Evolutionary conservation across 108 stramenopile genomes (phyloP).

Genomic region (Cylindrotheca fusiformis): DNA sequence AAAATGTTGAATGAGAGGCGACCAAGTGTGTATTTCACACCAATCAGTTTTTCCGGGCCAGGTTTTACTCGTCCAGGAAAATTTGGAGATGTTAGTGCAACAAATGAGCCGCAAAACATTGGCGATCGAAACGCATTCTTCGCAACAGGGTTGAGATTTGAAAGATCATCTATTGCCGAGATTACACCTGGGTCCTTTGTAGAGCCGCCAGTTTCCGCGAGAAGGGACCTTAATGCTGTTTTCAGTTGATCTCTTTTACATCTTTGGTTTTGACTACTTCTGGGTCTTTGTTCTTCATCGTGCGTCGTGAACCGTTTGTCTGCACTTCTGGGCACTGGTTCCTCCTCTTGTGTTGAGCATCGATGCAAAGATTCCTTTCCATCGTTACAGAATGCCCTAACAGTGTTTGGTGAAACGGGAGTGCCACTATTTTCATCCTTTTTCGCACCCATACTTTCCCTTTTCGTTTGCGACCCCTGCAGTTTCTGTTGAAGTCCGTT

Average conservation of each 20-base stretch:
- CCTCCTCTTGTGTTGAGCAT: too few relatives aligned
- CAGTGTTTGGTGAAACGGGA: too few relatives aligned
- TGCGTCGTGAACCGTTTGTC: too few relatives aligned
- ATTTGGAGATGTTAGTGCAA: constrained; percentile 30
- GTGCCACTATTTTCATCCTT: too few relatives aligned
- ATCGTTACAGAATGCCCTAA: too few relatives aligned
- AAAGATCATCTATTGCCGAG: constrained; percentile 15
- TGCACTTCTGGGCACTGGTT: too few relatives aligned
- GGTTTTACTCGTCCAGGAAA: constrained; percentile 44
- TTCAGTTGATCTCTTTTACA: constrained; percentile 16
- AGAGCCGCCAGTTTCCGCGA: constrained; percentile 14
- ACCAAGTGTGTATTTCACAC: constrained; percentile 47
- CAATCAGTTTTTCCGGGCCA: constrained; percentile 15
- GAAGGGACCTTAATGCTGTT: constrained; percentile 9
- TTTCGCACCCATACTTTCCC: too few relatives aligned
- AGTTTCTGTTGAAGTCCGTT: too few relatives aligned
- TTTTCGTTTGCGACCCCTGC: too few relatives aligned
- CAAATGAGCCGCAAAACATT: constrained; percentile 19
- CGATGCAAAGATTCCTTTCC: too few relatives aligned
- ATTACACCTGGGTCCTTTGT: constrained; percentile 10
- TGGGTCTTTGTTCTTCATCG: too few relatives aligned
- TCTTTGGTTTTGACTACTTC: too few relatives aligned
- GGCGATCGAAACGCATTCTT: constrained; percentile 4
- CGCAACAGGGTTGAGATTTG: constrained; percentile 8
- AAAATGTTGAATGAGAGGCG: constrained; percentile 56